Percentiles rank a stretch among this genome's conserved stretches.
These are phyloP conservation scores for Crithidia acanthocephali DNA, from an alignment of 208 protist genomes.

Conservation along the genomic window DNA sequence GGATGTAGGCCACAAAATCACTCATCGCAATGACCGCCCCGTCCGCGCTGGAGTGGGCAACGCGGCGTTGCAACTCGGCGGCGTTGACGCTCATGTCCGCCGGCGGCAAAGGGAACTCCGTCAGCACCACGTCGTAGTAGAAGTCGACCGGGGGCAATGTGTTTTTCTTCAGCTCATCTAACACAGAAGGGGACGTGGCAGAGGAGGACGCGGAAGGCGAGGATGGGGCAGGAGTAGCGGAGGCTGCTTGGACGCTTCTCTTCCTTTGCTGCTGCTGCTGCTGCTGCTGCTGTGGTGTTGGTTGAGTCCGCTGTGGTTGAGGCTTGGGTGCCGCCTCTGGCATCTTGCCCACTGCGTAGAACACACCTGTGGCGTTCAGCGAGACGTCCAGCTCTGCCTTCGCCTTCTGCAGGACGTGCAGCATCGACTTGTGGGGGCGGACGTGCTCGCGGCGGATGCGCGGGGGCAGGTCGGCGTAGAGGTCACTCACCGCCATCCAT, in stretches of 20 bases:
- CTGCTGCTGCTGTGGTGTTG: background rate
- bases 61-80: conserved; percentile 40
- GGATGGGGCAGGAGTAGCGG: background rate
- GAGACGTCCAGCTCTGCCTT: conserved; percentile 40
- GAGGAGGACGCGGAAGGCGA: background rate
- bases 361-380: conserved; percentile 57
- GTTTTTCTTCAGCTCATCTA: background rate
- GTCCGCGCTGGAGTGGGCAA: conserved; percentile 43
- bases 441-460: conserved; percentile 61
- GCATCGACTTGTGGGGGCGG: conserved; percentile 78
- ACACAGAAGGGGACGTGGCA: background rate
- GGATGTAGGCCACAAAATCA: conserved; percentile 82
- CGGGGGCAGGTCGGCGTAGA: conserved; percentile 71
- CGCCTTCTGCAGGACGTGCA: conserved; percentile 54
- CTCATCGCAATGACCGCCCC: conserved; percentile 73
- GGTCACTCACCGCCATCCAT: conserved; percentile 65
- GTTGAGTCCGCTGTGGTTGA: too few relatives aligned
- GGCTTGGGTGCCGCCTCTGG: background rate
- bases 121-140: conserved; percentile 82
- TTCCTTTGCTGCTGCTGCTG: conserved; percentile 1
- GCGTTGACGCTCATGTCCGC: conserved; percentile 72
- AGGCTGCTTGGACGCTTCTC: background rate
- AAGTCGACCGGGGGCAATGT: conserved; percentile 55
- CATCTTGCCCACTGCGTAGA: conserved; percentile 52
- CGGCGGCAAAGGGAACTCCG: conserved; percentile 65